These are phyloP conservation scores for Brettanomyces anomalus DNA, from an alignment of 805 yeast genomes.

Conservation along the genomic window DNA sequence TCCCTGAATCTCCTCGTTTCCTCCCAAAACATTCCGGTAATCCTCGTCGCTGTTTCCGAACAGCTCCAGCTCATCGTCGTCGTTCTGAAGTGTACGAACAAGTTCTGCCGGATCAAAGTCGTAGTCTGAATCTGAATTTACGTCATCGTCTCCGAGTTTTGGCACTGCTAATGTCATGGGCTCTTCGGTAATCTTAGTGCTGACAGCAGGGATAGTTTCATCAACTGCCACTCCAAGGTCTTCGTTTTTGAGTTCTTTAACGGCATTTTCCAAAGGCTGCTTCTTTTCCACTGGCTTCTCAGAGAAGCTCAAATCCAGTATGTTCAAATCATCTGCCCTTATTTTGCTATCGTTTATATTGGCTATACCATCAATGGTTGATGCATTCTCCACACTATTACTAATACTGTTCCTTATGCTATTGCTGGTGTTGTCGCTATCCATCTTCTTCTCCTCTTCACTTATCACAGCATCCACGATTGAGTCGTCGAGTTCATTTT, in stretches of 20 bases:
- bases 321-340: conserved; percentile 14
- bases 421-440: conserved; percentile 19
- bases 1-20: not conserved
- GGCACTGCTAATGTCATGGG: conserved; percentile 37
- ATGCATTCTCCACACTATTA: not conserved
- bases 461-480: conserved; percentile 34
- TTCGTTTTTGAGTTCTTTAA: conserved; percentile 32
- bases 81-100: conserved; percentile 29
- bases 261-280: not conserved
- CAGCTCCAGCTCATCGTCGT: conserved; percentile 29
- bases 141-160: conserved; percentile 34
- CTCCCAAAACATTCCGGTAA: conserved; percentile 25
- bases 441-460: conserved; percentile 29
- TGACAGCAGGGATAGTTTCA: conserved; percentile 3
- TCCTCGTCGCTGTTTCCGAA: conserved; percentile 29
- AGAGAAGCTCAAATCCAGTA: conserved; percentile 13
- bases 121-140: conserved; percentile 55
- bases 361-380: not conserved
- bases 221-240: conserved; percentile 53
- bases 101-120: conserved; percentile 44
- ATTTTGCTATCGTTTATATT: not conserved
- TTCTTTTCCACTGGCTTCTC: not conserved
- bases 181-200: conserved; percentile 18
- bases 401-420: not conserved
- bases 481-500: conserved; percentile 30